Base-by-base conservation (phyloP, 805 yeast species). In the Yueomyces sp. region DNA sequence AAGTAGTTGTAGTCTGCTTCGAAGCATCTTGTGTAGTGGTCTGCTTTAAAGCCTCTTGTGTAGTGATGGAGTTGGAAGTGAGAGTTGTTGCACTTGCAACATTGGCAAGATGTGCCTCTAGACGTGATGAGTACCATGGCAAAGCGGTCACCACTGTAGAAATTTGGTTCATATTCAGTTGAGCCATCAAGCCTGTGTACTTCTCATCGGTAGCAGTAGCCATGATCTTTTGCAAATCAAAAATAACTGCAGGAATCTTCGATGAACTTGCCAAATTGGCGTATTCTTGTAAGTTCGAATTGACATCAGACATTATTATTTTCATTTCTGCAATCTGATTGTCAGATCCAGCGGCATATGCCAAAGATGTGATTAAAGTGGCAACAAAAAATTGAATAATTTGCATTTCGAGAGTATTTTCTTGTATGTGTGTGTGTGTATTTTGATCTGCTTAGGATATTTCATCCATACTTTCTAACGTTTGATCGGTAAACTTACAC, bases 41-140 rank as follows among this genome's bases (percentile, higher is more conserved):
- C 8, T 12, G 4, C 3, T 30, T 3, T 26, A 39, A 19, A 32
- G 38, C 37, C 19, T 29, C 38, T 28, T 28, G 30, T 42, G 42
- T 30, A 26, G 8, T n/a, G 47, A 9, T 28, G 44, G n/a, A 34
- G 41, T 38, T 12, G 41, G 34, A 29, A 37, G 28, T 6, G 39
- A n/a, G 26, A 27, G 42, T 31, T 12, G 43, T 31, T 30, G 44
- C 36, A 19, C 46, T 27, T 38, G 44, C 31, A 36, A 40, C 46
- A 36, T 37, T 36, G 27, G 41, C 4, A n/a, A 34, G 7, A n/a
- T 40, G 31, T 5, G 36, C 50, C n/a, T 36, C 47, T 38, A 60
- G 41, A 49, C 63, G 56, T 27, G 56, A 45, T 26, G 58, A 47
- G 49, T 57, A 64, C 67, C 67, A 64, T 52, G 68, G 66, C 37